phyloP scores from a whole-genome alignment of 345 rosid genomes.

The Chamaenerion angustifolium region DNA sequence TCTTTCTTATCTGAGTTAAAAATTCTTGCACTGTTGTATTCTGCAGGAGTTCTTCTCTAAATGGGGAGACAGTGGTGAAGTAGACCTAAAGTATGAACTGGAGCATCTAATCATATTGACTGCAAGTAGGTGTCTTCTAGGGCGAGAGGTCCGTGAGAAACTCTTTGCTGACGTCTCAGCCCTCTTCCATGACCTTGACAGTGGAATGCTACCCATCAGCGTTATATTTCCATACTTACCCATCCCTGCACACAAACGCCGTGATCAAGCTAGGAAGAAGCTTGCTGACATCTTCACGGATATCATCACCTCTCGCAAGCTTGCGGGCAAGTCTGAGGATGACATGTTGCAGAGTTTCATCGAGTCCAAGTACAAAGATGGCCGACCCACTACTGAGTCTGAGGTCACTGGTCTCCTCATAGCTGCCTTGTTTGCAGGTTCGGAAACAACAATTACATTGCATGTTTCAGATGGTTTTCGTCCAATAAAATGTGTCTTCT shows the following conservation, averaged over 20 bases:
- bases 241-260: constrained; percentile 87
- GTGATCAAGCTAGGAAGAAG: constrained; percentile 77
- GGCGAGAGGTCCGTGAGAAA: constrained; percentile 86
- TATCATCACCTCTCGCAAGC: constrained; percentile 71
- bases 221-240: constrained; percentile 89
- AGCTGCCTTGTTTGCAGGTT: constrained; percentile 66
- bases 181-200: constrained; percentile 90
- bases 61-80: constrained; percentile 95
- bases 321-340: constrained; percentile 52
- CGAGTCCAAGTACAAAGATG: constrained; percentile 85
- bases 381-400: constrained; percentile 70
- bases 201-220: constrained; percentile 94
- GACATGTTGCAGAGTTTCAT: constrained; percentile 98
- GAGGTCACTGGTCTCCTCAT: constrained; percentile 93
- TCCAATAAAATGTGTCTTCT: too few species aligned
- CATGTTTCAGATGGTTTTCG: too few species aligned
- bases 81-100: constrained; percentile 73
- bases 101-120: constrained; percentile 94
- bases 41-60: constrained; percentile 77
- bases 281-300: constrained; percentile 58
- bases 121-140: constrained; percentile 95
- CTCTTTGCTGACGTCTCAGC: constrained; percentile 90
- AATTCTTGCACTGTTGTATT: constrained; percentile 9
- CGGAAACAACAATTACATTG: too few species aligned
- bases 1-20: neutral